Conservation (phyloP, 108 stramenopile genomes). For the Fistulifera pelliculosa region DNA sequence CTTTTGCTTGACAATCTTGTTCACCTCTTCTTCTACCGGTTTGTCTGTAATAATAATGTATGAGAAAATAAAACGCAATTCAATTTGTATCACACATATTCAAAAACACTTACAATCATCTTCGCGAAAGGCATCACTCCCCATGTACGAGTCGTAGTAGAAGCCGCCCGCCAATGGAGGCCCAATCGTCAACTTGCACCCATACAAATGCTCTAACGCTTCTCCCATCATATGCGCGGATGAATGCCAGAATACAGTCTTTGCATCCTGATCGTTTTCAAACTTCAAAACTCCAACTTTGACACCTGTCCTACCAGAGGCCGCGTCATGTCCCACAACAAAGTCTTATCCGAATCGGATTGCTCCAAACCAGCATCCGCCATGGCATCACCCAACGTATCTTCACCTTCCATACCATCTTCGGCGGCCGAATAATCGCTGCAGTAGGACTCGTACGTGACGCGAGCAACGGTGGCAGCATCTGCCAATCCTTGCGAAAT, state of each 20-base stretch:
- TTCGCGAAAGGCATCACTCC: slow-evolving; percentile 74
- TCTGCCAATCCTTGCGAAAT: slow-evolving; percentile 91
- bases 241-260: slow-evolving; percentile 98
- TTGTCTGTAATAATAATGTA: slow-evolving; percentile 29
- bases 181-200: slow-evolving; percentile 91
- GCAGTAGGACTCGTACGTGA: slow-evolving; percentile 70
- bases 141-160: slow-evolving; percentile 99
- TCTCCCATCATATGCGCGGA: slow-evolving; percentile 96
- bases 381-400: slow-evolving; percentile 59
- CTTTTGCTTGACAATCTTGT: slow-evolving; percentile 88
- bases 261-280: slow-evolving; percentile 80
- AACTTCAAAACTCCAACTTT: slow-evolving; percentile 90
- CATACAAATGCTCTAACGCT: slow-evolving; percentile 92
- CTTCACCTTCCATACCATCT: slow-evolving; percentile 79
- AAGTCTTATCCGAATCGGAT: slow-evolving; percentile 34
- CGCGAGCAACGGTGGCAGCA: slow-evolving; percentile 72
- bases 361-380: slow-evolving; percentile 63
- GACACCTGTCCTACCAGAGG: slow-evolving; percentile 85
- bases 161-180: slow-evolving; percentile 95
- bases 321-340: slow-evolving; percentile 95
- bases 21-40: slow-evolving; percentile 71
- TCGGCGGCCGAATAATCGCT: slow-evolving; percentile 62
- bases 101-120: slow-evolving; percentile 76
- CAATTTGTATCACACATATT: not conserved
- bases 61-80: slow-evolving; percentile 2